Base-by-base conservation (phyloP, 371 early-diverging fungal species). In the Smittium culicis region DNA sequence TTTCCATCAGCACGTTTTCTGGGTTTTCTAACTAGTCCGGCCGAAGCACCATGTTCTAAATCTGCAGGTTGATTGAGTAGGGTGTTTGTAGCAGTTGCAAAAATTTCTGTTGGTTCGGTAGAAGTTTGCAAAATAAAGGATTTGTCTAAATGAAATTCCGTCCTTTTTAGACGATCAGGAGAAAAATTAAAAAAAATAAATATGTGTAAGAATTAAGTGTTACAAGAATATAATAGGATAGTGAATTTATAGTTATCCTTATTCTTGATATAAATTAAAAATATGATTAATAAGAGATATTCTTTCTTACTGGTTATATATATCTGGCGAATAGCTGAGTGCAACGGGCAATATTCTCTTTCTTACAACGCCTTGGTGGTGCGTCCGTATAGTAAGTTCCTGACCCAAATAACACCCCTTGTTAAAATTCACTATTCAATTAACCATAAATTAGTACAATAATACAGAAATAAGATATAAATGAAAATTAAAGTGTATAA, bases 401-500 rank as follows among this genome's bases (percentile, higher is more conserved):
- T 98, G 97, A 11, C 98, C 98, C 31, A 96, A 83, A 71, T 98
- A 98, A 77, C 98, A 98, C 0, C 98, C 98, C 78, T 98, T 98
- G 66, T 83, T 79, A 78, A 94, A 96, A 75, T 94, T 92, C 65
- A 98, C 93, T 64, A 35, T 28, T 16, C 24, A 14, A 35, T 20
- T 11, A 20, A 30, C 1, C 55, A 28, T 54, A 62, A 25, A 20
- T 34, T 33, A n/a, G n/a, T n/a, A n/a, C n/a, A n/a, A n/a, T n/a
- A n/a, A n/a, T n/a, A n/a, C n/a, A 20, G 27, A 24, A 25, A 29
- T 54, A 20, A 45, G 45, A 14, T 45, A 45, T 14, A 25, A 60
- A 58, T 16, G 3, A 27, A 35, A 45, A 35, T 25, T 2, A 2
- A 33, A 2, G 35, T 67, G 29, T 31, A 1, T 17, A 27, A 24